phyloP scores from a whole-genome alignment of 139 green algal species.

The Tetradesmus obliquus region DNA sequence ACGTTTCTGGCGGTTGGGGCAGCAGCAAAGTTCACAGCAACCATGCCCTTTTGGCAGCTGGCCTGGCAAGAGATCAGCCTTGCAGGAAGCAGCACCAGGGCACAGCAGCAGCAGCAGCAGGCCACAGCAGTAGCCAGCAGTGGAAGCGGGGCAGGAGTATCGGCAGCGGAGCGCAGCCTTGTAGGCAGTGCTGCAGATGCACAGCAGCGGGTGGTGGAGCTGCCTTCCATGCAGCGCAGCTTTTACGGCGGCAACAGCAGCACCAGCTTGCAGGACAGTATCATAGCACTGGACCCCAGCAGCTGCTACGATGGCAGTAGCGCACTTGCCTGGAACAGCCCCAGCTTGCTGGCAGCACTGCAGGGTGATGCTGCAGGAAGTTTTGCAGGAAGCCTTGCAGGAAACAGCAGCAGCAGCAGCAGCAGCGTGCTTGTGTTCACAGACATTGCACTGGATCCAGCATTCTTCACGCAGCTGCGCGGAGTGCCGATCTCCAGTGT shows the following conservation, averaged over 20 bases:
- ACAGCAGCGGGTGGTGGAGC: slow-evolving; percentile 1
- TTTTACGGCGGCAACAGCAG: slow-evolving; percentile 32
- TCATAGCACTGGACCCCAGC: background rate
- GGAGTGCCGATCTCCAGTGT: background rate
- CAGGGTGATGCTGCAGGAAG: background rate
- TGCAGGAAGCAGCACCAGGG: background rate
- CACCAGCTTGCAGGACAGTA: background rate
- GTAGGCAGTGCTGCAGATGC: background rate
- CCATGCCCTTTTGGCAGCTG: slow-evolving; percentile 31
- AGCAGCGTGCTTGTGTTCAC: background rate
- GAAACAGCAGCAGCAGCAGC: background rate
- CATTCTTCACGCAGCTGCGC: background rate
- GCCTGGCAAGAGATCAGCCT: background rate
- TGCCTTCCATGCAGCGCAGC: background rate
- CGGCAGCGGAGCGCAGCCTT: background rate
- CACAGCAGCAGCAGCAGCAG: background rate
- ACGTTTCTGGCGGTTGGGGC: background rate
- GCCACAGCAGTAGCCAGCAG: background rate
- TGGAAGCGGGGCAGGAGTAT: background rate
- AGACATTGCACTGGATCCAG: background rate
- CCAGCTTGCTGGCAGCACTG: background rate
- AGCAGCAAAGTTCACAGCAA: background rate
- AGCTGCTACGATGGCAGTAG: background rate
- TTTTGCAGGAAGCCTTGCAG: background rate
- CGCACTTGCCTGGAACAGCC: background rate